Conservation (phyloP, 495 filamentous ascomycete species). For the Physcia stellaris region DNA sequence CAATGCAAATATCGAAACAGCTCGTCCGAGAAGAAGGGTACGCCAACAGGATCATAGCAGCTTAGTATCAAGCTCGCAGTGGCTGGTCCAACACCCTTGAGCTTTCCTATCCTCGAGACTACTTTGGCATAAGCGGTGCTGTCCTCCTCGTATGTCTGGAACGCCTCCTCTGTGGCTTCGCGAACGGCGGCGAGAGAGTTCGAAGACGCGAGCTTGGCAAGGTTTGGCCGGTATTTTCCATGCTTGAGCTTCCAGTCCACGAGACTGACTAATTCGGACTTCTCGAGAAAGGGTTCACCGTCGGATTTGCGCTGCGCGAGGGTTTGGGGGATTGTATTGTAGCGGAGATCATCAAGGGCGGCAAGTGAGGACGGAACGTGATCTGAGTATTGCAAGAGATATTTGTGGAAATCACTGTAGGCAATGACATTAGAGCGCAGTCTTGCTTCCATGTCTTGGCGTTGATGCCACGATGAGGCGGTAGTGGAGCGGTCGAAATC, state of each 20-base stretch:
- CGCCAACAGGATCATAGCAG: conserved; percentile 16
- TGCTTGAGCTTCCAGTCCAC: conserved; percentile 29
- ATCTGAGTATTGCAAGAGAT: conserved; percentile 2
- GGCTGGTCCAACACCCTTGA: conserved; percentile 39
- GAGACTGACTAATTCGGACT: conserved; percentile 17
- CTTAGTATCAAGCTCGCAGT: conserved; percentile 36
- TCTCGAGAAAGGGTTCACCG: conserved; percentile 13
- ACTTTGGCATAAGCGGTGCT: conserved; percentile 8
- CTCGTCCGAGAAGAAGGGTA: conserved; percentile 42
- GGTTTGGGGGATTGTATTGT: conserved; percentile 4
- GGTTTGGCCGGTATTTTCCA: conserved; percentile 32
- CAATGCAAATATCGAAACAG: conserved; percentile 31
- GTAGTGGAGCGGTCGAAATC: too few relatives aligned
- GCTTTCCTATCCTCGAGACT: conserved; percentile 17
- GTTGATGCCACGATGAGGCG: too few relatives aligned
- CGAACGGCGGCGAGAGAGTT: conserved; percentile 19
- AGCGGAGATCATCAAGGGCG: conserved; percentile 7
- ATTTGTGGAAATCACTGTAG: neutral
- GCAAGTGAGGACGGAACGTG: conserved; percentile 4
- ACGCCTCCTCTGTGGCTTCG: conserved; percentile 19
- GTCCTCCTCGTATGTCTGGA: conserved; percentile 5
- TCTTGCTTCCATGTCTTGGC: too few relatives aligned
- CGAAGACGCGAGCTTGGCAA: conserved; percentile 27
- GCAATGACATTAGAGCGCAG: too few relatives aligned
- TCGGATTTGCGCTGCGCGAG: conserved; percentile 7